Percentiles rank a stretch among this genome's conserved stretches.
Conservation (phyloP, 2,329 filamentous ascomycete species). For the Stachybotrys chartarum region DNA sequence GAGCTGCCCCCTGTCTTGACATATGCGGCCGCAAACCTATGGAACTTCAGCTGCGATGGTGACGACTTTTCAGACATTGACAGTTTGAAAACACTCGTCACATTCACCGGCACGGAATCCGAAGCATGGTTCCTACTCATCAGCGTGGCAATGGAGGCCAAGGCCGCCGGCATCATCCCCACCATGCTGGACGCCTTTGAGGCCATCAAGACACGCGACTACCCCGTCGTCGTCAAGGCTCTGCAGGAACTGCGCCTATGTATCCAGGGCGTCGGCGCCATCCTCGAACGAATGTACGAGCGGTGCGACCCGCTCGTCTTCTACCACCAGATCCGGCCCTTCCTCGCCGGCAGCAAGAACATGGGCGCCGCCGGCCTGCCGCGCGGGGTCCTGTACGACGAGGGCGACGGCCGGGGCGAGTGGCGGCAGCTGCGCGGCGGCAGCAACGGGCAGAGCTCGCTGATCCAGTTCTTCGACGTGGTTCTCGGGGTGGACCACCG, state of each 20-base stretch:
- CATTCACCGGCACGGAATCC: slow-evolving; percentile 81
- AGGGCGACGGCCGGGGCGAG: slow-evolving; percentile 55
- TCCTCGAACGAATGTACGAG: slow-evolving; percentile 83
- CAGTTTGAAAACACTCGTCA: slow-evolving; percentile 64
- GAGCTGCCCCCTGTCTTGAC: slow-evolving; percentile 85
- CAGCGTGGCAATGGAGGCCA: slow-evolving; percentile 83
- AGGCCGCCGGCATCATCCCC: slow-evolving; percentile 67
- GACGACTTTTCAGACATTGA: slow-evolving; percentile 57
- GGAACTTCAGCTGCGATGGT: slow-evolving; percentile 68
- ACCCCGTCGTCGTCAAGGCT: slow-evolving; percentile 50
- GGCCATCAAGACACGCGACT: slow-evolving; percentile 56
- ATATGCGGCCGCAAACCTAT: slow-evolving; percentile 78
- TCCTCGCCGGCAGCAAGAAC: slow-evolving; percentile 85
- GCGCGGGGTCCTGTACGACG: slow-evolving; percentile 76
- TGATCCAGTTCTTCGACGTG: slow-evolving; percentile 91
- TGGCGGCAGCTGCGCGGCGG: slow-evolving; percentile 82
- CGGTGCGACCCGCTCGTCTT: slow-evolving; percentile 81
- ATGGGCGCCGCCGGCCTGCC: slow-evolving; percentile 82
- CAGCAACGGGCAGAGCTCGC: slow-evolving; percentile 85
- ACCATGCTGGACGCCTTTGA: slow-evolving; percentile 71
- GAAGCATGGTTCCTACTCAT: slow-evolving; percentile 95
- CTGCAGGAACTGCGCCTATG: slow-evolving; percentile 59
- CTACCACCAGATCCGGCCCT: slow-evolving; percentile 82
- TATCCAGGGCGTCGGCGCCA: slow-evolving; percentile 57
- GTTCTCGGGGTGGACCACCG: slow-evolving; percentile 75